phyloP scores from a whole-genome alignment of 2,329 filamentous ascomycete species.

The Verticillium klebahnii region DNA sequence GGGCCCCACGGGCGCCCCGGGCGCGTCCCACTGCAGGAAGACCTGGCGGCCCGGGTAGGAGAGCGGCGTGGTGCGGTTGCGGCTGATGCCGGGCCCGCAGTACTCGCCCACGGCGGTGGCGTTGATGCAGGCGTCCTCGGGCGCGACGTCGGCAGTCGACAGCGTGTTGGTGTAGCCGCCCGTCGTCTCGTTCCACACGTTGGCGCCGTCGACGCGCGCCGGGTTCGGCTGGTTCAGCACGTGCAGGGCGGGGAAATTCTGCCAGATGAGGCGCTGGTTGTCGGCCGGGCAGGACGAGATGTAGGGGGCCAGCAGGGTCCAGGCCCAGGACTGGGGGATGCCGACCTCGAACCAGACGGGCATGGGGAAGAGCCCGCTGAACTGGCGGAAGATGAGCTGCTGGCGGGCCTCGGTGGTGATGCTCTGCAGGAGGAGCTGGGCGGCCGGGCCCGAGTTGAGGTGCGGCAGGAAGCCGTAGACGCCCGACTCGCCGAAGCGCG shows the following conservation, averaged over 20 bases:
- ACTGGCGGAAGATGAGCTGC: slow-evolving; percentile 81
- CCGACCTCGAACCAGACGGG: slow-evolving; percentile 77
- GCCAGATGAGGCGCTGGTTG: slow-evolving; percentile 73
- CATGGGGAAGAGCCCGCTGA: slow-evolving; percentile 75
- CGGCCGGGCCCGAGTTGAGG: slow-evolving; percentile 70
- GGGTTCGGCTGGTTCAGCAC: slow-evolving; percentile 76
- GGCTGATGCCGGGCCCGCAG: slow-evolving; percentile 61
- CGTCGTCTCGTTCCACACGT: slow-evolving; percentile 59
- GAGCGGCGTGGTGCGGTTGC: slow-evolving; percentile 66
- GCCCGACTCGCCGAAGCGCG: slow-evolving; percentile 72
- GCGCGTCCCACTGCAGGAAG: slow-evolving; percentile 66
- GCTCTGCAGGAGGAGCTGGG: slow-evolving; percentile 67
- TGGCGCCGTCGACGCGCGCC: slow-evolving; percentile 59
- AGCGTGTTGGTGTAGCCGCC: slow-evolving; percentile 55
- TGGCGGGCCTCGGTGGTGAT: slow-evolving; percentile 78
- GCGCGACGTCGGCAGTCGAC: slow-evolving; percentile 37
- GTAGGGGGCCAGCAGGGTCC: slow-evolving; percentile 77
- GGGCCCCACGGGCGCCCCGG: slow-evolving; percentile 65
- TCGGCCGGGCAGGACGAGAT: slow-evolving; percentile 71
- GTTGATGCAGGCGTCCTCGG: slow-evolving; percentile 51
- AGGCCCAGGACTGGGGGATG: slow-evolving; percentile 79
- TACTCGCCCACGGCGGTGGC: slow-evolving; percentile 46
- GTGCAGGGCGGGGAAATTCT: slow-evolving; percentile 72
- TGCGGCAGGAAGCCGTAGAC: slow-evolving; percentile 79
- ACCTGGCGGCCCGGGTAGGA: slow-evolving; percentile 71